Evolutionary conservation across 2,329 filamentous ascomycete species (phyloP).

Genomic region (Colletotrichum filicis): DNA sequence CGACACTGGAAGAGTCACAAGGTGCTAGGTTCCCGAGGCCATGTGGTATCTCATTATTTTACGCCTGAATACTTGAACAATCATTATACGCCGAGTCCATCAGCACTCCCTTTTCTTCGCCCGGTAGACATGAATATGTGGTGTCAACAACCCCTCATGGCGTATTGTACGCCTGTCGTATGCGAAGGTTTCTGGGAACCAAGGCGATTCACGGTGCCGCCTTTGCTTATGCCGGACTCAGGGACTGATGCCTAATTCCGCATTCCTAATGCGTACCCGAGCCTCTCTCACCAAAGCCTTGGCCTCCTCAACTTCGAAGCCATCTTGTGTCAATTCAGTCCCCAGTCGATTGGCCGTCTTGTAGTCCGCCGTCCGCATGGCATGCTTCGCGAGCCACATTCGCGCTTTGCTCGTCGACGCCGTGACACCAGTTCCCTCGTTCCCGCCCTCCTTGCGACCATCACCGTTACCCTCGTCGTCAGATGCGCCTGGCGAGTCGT

Average conservation of each 20-base stretch:
- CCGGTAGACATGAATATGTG: background rate
- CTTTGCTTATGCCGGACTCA: background rate
- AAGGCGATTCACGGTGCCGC: background rate
- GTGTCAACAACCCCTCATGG: background rate
- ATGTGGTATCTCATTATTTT: slow-evolving; percentile 11
- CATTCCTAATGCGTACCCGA: slow-evolving; percentile 76
- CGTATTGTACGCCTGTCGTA: background rate
- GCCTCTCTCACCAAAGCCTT: slow-evolving; percentile 93
- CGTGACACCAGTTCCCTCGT: slow-evolving; percentile 83
- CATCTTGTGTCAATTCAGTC: slow-evolving; percentile 93
- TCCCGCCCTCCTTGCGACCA: slow-evolving; percentile 41
- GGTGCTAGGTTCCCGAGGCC: background rate
- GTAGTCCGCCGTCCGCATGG: slow-evolving; percentile 81
- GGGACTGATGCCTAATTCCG: slow-evolving; percentile 37
- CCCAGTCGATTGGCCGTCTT: slow-evolving; percentile 82
- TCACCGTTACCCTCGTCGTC: slow-evolving; percentile 46
- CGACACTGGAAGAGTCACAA: too few species aligned
- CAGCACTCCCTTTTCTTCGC: background rate
- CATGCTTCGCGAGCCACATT: slow-evolving; percentile 90
- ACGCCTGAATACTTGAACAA: background rate
- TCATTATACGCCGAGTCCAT: background rate
- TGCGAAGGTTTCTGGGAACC: background rate
- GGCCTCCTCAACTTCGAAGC: slow-evolving; percentile 95
- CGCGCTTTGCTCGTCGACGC: slow-evolving; percentile 91
- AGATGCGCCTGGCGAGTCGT: slow-evolving; percentile 58